These are phyloP conservation scores for Drosera spatulata DNA, from an alignment of 179 eudicot species.

Conservation along the genomic window DNA sequence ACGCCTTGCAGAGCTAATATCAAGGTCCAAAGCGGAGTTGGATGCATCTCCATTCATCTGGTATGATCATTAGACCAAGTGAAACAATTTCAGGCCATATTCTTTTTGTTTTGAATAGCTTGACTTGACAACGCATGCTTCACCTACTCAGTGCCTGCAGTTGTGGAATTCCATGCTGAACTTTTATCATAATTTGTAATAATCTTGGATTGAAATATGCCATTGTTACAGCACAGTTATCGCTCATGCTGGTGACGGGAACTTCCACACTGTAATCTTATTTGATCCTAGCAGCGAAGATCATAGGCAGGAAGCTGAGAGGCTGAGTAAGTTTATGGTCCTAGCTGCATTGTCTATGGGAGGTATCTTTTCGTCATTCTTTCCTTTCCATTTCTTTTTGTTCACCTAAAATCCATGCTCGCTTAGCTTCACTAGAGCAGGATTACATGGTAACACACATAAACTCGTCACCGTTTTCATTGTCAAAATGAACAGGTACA, in stretches of 20 bases:
- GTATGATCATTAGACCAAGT: slow-evolving; percentile 23
- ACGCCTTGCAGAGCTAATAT: slow-evolving; percentile 72
- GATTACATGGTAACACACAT: too few species aligned
- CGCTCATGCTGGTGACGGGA: slow-evolving; percentile 99
- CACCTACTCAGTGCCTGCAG: too few species aligned
- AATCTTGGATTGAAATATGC: background rate
- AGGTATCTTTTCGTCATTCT: slow-evolving; percentile 28
- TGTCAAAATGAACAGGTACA: slow-evolving; percentile 48
- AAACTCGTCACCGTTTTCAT: background rate
- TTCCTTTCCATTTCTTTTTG: too few species aligned
- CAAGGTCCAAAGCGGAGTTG: slow-evolving; percentile 71
- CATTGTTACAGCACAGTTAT: slow-evolving; percentile 56
- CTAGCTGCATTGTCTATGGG: slow-evolving; percentile 84
- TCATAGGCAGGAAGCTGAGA: slow-evolving; percentile 82
- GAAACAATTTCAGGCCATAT: too few species aligned
- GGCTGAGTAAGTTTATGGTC: slow-evolving; percentile 86
- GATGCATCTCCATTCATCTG: slow-evolving; percentile 78
- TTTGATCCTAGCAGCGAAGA: slow-evolving; percentile 73
- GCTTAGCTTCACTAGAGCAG: too few species aligned
- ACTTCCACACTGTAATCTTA: slow-evolving; percentile 76
- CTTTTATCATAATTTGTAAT: too few species aligned
- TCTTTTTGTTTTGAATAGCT: too few species aligned
- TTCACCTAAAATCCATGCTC: too few species aligned
- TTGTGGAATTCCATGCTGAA: too few species aligned
- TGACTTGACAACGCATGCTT: too few species aligned